Evolutionary conservation across 352 stramenopile genomes (phyloP).

Genomic region (Phytophthora citrophthora): DNA sequence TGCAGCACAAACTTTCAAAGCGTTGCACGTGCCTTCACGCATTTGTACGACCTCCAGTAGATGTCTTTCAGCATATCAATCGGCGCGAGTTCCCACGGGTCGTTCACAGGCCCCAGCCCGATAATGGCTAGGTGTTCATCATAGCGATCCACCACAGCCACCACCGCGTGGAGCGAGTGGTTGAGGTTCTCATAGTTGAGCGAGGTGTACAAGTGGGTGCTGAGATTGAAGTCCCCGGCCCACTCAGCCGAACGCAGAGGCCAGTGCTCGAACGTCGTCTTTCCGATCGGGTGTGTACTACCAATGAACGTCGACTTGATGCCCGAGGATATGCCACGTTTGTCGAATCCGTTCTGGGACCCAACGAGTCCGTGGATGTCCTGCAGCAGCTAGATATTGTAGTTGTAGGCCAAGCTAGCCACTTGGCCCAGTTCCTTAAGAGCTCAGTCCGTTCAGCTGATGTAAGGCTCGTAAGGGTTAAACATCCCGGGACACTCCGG

Average conservation of each 20-base stretch:
- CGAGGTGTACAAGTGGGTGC: conserved; percentile 80
- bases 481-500: conserved; percentile 32
- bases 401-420: conserved; percentile 84
- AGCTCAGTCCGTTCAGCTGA: conserved; percentile 91
- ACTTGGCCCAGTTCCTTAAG: conserved; percentile 91
- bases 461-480: conserved; percentile 90
- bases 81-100: conserved; percentile 95
- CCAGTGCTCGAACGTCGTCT: conserved; percentile 72
- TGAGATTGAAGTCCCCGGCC: conserved; percentile 91
- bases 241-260: conserved; percentile 90
- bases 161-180: conserved; percentile 90
- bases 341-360: conserved; percentile 97
- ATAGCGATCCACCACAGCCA: conserved; percentile 89
- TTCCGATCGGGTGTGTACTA: conserved; percentile 31
- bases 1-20: conserved; percentile 88
- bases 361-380: conserved; percentile 94
- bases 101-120: conserved; percentile 94
- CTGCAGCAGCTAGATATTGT: conserved; percentile 90
- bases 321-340: conserved; percentile 73
- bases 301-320: conserved; percentile 37
- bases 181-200: conserved; percentile 93
- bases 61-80: conserved; percentile 93
- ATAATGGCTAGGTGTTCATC: conserved; percentile 86
- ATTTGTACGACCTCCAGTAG: conserved; percentile 97
- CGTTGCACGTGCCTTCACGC: conserved; percentile 91